These are phyloP conservation scores for Closterium sp. DNA, from an alignment of 139 green algal species.

Conservation along the genomic window DNA sequence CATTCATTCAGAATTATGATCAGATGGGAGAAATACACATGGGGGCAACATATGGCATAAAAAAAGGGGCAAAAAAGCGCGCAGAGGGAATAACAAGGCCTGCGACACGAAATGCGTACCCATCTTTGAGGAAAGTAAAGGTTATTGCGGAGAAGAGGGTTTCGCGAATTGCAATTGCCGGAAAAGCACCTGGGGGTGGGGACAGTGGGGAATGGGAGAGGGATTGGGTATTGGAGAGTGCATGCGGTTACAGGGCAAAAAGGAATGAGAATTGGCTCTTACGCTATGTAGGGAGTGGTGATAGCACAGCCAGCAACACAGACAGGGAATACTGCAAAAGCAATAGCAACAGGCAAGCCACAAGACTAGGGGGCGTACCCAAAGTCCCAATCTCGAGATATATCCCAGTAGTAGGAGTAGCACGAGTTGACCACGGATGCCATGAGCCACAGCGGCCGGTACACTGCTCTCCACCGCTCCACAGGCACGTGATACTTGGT, in stretches of 20 bases:
- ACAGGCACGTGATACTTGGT: constrained; percentile 73
- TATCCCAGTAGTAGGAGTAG: constrained; percentile 95
- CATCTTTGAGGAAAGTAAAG: constrained; percentile 55
- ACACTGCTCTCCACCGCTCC: constrained; percentile 51
- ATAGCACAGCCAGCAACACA: no score
- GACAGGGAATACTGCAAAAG: not conserved
- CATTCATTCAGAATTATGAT: no score
- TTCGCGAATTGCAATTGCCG: constrained; percentile 17
- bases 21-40: no score
- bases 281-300: not conserved
- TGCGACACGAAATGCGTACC: not conserved
- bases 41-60: no score
- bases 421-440: constrained; percentile 75
- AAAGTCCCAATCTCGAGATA: constrained; percentile 94
- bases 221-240: not conserved
- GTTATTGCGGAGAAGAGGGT: constrained; percentile 54
- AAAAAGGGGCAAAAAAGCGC: no score
- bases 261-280: not conserved
- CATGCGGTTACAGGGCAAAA: not conserved
- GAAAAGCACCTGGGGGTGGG: constrained; percentile 5
- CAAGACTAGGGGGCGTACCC: not conserved
- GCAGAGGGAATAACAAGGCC: no score
- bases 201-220: not conserved
- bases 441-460: constrained; percentile 73
- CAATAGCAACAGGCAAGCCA: not conserved